Conservation (phyloP, 768 basidiomycete genomes). For the Suillus paluster region DNA sequence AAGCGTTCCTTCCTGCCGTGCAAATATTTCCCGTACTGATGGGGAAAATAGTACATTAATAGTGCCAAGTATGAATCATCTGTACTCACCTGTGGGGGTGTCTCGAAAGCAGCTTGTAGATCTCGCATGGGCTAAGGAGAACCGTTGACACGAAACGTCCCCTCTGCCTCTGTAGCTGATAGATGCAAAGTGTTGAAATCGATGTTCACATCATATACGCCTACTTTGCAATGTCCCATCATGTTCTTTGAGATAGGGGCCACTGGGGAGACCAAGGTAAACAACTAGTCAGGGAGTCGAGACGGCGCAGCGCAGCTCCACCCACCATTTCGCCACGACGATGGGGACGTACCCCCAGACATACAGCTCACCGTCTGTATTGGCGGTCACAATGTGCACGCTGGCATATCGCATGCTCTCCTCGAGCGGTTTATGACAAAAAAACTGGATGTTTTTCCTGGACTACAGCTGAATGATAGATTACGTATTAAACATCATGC, state of each 20-base stretch:
- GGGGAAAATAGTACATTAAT: constrained; percentile 11
- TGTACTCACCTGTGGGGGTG: constrained; percentile 74
- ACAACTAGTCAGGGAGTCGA: constrained; percentile 10
- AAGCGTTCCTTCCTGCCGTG: constrained; percentile 88
- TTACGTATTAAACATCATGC: constrained; percentile 3
- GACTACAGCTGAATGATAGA: constrained; percentile 27
- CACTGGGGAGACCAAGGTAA: constrained; percentile 49
- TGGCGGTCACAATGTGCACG: constrained; percentile 93
- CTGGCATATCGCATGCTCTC: constrained; percentile 86
- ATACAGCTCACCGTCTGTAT: constrained; percentile 79
- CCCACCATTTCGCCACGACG: constrained; percentile 96
- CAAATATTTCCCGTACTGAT: constrained; percentile 89
- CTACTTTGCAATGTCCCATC: constrained; percentile 48
- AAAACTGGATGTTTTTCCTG: constrained; percentile 67
- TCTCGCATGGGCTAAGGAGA: constrained; percentile 96
- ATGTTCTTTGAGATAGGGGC: constrained; percentile 92
- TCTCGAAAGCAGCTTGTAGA: constrained; percentile 88
- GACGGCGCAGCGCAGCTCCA: constrained; percentile 12
- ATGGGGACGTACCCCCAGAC: constrained; percentile 96
- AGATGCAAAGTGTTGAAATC: constrained; percentile 6
- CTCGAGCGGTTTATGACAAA: constrained; percentile 78
- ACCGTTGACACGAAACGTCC: constrained; percentile 96
- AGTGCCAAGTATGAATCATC: background rate
- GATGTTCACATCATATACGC: constrained; percentile 1
- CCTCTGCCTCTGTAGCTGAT: constrained; percentile 86